A percentile compares a stretch with the other conserved stretches of the same genome.
phyloP scores from a whole-genome alignment of 108 stramenopile species.

The Aurantiochytrium sp. region DNA sequence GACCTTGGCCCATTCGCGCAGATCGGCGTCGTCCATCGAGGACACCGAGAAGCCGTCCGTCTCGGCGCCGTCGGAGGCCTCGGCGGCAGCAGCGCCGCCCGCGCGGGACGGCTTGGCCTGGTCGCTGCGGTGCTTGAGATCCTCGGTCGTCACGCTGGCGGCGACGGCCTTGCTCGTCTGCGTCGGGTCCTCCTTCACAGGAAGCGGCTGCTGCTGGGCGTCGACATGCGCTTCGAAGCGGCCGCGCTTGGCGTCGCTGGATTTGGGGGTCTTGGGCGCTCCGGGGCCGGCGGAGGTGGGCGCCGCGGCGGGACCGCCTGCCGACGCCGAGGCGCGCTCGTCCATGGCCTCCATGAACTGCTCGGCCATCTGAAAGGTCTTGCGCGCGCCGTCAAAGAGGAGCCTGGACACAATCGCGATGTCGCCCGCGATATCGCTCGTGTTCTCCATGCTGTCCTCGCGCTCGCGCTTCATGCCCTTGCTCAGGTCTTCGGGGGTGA shows the following conservation, averaged over 20 bases:
- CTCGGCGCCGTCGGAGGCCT: not conserved
- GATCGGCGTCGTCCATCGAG: not conserved
- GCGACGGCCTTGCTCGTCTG: no score
- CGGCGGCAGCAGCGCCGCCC: not conserved
- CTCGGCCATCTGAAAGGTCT: slow-evolving; percentile 1
- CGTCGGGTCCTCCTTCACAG: no score
- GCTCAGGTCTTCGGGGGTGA: not conserved
- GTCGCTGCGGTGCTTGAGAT: not conserved
- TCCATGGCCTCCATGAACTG: slow-evolving; percentile 27
- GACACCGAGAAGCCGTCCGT: not conserved
- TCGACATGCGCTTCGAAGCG: not conserved
- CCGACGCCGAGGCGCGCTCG: not conserved
- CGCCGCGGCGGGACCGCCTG: not conserved
- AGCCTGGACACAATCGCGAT: slow-evolving; percentile 3
- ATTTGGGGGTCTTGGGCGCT: not conserved
- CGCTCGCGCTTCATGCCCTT: slow-evolving; percentile 17
- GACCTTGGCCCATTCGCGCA: not conserved
- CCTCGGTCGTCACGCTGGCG: no score
- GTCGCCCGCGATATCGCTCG: not conserved
- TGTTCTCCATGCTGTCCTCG: not conserved
- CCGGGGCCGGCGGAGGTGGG: not conserved
- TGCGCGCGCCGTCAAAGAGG: not conserved
- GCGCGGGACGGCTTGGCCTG: not conserved
- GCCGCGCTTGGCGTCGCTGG: not conserved
- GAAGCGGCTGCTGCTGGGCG: no score